phyloP scores from a whole-genome alignment of 2,329 filamentous ascomycete species.

The Penicillium sp. region DNA sequence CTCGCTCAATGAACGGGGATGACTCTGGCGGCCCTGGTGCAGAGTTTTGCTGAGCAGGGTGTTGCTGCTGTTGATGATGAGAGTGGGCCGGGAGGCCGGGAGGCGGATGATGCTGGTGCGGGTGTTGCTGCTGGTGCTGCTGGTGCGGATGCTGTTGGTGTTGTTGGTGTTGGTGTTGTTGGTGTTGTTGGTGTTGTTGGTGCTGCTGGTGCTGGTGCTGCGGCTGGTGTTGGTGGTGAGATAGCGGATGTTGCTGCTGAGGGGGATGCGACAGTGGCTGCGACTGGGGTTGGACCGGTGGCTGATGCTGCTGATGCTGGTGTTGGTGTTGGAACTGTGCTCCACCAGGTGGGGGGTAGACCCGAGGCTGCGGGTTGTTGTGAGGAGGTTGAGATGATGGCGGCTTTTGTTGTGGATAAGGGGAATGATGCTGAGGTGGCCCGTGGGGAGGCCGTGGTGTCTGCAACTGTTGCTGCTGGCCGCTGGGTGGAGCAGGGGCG shows the following conservation, averaged over 20 bases:
- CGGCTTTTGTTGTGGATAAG: constrained; percentile 22
- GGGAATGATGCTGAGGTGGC: constrained; percentile 26
- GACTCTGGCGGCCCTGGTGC: constrained; percentile 29
- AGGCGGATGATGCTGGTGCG: constrained; percentile 27
- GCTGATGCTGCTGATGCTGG: constrained; percentile 20
- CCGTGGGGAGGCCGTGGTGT: constrained; percentile 19
- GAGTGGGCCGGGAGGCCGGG: constrained; percentile 15
- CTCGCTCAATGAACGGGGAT: constrained; percentile 40
- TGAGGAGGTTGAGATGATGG: constrained; percentile 22
- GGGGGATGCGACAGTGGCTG: constrained; percentile 16
- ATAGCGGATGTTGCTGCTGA: constrained; percentile 9
- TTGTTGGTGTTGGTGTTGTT: constrained; percentile 24
- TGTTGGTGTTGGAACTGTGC: constrained; percentile 17
- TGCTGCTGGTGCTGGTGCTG: constrained; percentile 3
- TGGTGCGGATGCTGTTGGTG: constrained; percentile 15
- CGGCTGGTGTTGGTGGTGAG: constrained; percentile 6
- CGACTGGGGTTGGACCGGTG: constrained; percentile 13
- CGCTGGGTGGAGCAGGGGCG: constrained; percentile 34
- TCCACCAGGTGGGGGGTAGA: constrained; percentile 18
- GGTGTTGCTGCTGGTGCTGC: constrained; percentile 18
- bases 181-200: constrained; percentile 23
- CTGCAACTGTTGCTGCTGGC: constrained; percentile 34
- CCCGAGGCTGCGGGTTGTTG: constrained; percentile 18
- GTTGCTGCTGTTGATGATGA: constrained; percentile 22
- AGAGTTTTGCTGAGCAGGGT: constrained; percentile 21